Conservation (phyloP, 1,139 yeast species). For the Pichia kudriavzevii region DNA sequence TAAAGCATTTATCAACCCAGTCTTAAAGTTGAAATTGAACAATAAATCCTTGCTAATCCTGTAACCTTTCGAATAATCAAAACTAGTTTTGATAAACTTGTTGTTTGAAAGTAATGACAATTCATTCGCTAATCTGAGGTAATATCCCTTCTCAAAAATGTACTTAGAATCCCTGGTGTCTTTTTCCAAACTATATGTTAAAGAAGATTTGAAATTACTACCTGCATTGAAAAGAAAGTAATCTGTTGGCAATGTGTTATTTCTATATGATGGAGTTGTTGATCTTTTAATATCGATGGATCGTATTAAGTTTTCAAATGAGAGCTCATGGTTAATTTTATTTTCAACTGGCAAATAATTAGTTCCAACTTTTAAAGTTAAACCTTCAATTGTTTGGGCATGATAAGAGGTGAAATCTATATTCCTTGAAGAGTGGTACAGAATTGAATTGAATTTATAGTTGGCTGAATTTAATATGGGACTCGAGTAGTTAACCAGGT, state of each 20-base stretch:
- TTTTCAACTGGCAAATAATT: slow-evolving; percentile 27
- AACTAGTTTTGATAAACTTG: slow-evolving; percentile 37
- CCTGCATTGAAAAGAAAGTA: slow-evolving; percentile 43
- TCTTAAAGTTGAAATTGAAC: slow-evolving; percentile 36
- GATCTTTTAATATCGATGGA: slow-evolving; percentile 36
- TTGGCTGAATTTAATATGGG: slow-evolving; percentile 52
- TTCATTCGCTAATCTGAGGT: slow-evolving; percentile 50
- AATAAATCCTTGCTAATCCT: slow-evolving; percentile 18
- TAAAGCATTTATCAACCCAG: slow-evolving; percentile 34
- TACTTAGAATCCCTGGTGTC: slow-evolving; percentile 53
- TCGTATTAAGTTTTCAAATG: slow-evolving; percentile 60
- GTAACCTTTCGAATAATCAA: slow-evolving; percentile 42
- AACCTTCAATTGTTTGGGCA: slow-evolving; percentile 52
- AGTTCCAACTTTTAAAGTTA: slow-evolving; percentile 43
- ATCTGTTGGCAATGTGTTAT: slow-evolving; percentile 26
- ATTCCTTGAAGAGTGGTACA: slow-evolving; percentile 51
- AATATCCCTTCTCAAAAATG: slow-evolving; percentile 53
- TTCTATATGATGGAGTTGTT: slow-evolving; percentile 16
- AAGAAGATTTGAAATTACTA: slow-evolving; percentile 49
- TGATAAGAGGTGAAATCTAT: slow-evolving; percentile 64
- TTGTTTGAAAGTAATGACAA: slow-evolving; percentile 25
- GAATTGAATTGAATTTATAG: slow-evolving; percentile 47
- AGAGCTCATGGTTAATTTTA: slow-evolving; percentile 42
- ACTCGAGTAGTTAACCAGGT: slow-evolving; percentile 51
- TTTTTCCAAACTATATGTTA: slow-evolving; percentile 42